Percentiles rank a stretch among this genome's conserved stretches.
phyloP scores from a whole-genome alignment of 208 protist genomes.

The Wallacemonas sp. region DNA sequence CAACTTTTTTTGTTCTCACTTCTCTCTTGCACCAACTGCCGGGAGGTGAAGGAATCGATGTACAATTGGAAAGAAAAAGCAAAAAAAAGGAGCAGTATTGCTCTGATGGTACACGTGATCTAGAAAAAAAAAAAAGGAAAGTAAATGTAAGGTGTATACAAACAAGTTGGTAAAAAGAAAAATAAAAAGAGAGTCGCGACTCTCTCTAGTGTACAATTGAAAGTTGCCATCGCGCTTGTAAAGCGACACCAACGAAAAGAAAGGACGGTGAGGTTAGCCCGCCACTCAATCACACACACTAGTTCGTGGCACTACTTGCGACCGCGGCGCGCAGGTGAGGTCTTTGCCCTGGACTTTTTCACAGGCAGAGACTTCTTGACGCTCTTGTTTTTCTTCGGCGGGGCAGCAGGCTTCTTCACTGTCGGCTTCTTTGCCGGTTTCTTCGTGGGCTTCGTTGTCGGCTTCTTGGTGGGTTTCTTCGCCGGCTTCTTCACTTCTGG shows the following conservation, averaged over 20 bases:
- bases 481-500: not conserved
- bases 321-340: not conserved
- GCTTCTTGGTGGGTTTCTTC: not conserved
- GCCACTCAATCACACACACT: not conserved
- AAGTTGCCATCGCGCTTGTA: no score
- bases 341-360: conserved; percentile 14
- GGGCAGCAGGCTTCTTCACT: not conserved
- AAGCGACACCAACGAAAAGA: not conserved
- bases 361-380: conserved; percentile 6
- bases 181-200: not conserved
- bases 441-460: conserved; percentile 14
- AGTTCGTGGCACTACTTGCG: not conserved
- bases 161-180: not conserved
- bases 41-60: no score
- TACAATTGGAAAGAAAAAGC: conserved; percentile 20
- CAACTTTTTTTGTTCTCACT: not conserved
- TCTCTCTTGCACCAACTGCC: no score
- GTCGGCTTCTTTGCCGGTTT: not conserved
- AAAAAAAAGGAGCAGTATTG: conserved; percentile 12
- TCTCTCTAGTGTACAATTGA: not conserved
- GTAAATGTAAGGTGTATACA: not conserved
- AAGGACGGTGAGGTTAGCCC: not conserved
- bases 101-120: conserved; percentile 6
- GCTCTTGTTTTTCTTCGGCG: conserved; percentile 18
- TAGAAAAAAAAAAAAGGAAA: not conserved